Evolutionary conservation across 2,329 filamentous ascomycete species (phyloP), one percentile per base, ranked within the genome.

Genomic region (Diaporthe citrichinensis): DNA sequence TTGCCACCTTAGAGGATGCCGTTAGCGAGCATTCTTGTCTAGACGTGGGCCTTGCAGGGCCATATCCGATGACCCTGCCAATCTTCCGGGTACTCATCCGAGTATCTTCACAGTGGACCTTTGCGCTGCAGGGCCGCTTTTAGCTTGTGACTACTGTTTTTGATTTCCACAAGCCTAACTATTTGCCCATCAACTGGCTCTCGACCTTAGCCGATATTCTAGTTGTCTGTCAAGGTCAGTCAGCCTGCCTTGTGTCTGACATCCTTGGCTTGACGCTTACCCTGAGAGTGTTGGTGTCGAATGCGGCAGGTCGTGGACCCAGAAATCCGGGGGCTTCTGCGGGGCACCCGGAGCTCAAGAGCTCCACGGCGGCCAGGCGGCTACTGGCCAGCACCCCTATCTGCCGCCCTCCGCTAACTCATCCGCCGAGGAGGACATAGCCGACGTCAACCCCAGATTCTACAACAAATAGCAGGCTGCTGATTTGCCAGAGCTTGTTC

Each of bases 381-480:
- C 61, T 49, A 31, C 61, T 67, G 61, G 61, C 62, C 31, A 68
- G 44, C 31, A 62, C 59, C 59, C 39, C 59, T 34, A 41, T 55
- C 65, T 39, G 15, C 49, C 34, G 65, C 49, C 31, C 34, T 25
- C 9, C 25, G 49, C 34, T 28, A 28, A 69, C 34, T 55, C 23
- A 55, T 69, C 65, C 65, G 65, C 23, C n/a, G n/a, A 9, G 36
- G 46, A 69, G 65, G 46, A 55, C 65, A 28, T 69, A 69, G 65
- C 65, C 65, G 65, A 69, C 31, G 65, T 69, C 65, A 69, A 69
- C 65, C 65, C 46, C 65, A 53, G 65, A 68, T 68, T 68, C 65
- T 25, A 51, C 34, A 53, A 14, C 65, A 68, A 68, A 68, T 68
- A 39, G 46, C 6, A 68, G 46, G 31, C 39, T 31, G 23, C 65